These are phyloP conservation scores for Cubamyces lactineus DNA, from an alignment of 768 basidiomycete genomes.

Conservation along the genomic window DNA sequence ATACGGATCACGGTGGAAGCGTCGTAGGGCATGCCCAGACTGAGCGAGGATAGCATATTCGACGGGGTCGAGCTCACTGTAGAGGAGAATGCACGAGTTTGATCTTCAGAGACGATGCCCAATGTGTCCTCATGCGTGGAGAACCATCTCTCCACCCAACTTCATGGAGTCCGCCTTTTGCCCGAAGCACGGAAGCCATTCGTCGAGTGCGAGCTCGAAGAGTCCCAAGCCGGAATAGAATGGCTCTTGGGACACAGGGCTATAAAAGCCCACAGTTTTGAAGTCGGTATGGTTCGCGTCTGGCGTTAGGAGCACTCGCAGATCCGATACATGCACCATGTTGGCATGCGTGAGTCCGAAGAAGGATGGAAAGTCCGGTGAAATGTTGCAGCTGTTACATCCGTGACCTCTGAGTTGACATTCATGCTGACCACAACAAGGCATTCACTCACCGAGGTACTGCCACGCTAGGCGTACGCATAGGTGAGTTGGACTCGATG, in stretches of 20 bases:
- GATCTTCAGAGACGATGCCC: no score
- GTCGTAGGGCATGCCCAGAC: no score
- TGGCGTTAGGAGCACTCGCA: slow-evolving; percentile 49
- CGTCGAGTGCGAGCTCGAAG: slow-evolving; percentile 50
- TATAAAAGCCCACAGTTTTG: slow-evolving; percentile 54
- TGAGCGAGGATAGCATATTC: no score
- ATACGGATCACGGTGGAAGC: no score
- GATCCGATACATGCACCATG: slow-evolving; percentile 55
- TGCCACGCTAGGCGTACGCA: slow-evolving; percentile 41
- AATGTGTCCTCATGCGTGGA: no score
- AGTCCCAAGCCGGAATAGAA: slow-evolving; percentile 52
- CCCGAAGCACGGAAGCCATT: slow-evolving; percentile 51
- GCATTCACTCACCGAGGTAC: slow-evolving; percentile 42
- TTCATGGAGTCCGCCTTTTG: no score
- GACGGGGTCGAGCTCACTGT: no score
- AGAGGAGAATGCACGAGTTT: no score
- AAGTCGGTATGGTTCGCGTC: slow-evolving; percentile 53
- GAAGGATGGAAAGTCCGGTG: slow-evolving; percentile 41
- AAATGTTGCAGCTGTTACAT: slow-evolving; percentile 44
- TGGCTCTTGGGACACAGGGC: slow-evolving; percentile 47
- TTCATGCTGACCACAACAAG: no score
- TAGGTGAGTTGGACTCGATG: slow-evolving; percentile 50
- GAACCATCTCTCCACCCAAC: no score
- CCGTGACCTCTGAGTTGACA: background rate
- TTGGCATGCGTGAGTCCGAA: slow-evolving; percentile 50